A percentile compares a stretch with the other conserved stretches of the same genome.
Evolutionary conservation across 129 eudicot species (phyloP).

Genomic region (Sambucus nigra): DNA sequence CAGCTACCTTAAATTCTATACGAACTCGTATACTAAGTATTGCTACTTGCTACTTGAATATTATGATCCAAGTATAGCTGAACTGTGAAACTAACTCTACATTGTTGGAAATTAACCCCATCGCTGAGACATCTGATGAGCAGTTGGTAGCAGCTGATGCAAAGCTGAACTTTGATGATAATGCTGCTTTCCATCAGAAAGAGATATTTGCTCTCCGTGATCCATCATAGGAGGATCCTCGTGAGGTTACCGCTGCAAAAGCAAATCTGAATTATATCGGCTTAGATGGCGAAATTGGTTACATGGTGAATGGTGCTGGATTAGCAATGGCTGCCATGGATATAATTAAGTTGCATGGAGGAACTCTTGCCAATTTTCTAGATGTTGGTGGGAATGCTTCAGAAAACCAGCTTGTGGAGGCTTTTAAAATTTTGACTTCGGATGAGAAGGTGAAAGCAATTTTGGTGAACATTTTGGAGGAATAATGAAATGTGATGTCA

Average conservation of each 20-base stretch:
- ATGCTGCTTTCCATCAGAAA: conserved; percentile 91
- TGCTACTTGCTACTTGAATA: too few species aligned
- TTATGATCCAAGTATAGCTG: too few species aligned
- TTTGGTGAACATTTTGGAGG: conserved; percentile 95
- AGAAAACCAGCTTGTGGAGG: conserved; percentile 97
- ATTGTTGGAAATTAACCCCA: conserved; percentile 96
- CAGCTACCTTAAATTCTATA: too few species aligned
- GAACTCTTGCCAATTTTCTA: conserved; percentile 95
- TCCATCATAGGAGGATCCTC: conserved; percentile 97
- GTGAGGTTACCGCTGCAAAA: conserved; percentile 98
- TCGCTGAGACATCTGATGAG: conserved; percentile 92
- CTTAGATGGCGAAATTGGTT: conserved; percentile 95
- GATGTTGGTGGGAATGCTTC: conserved; percentile 99
- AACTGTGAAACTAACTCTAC: too few species aligned
- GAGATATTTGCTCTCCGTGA: conserved; percentile 84
- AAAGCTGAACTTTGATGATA: conserved; percentile 88
- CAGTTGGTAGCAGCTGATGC: conserved; percentile 96
- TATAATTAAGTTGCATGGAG: conserved; percentile 92
- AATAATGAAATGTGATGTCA: conserved; percentile 95
- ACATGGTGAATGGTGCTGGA: conserved; percentile 99
- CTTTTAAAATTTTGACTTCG: conserved; percentile 90
- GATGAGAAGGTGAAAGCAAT: conserved; percentile 96
- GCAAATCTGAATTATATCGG: conserved; percentile 92
- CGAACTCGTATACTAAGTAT: too few species aligned
- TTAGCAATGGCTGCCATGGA: conserved; percentile 99